Base-by-base conservation (phyloP, 805 yeast species). In the Gaillardinia entomophila region DNA sequence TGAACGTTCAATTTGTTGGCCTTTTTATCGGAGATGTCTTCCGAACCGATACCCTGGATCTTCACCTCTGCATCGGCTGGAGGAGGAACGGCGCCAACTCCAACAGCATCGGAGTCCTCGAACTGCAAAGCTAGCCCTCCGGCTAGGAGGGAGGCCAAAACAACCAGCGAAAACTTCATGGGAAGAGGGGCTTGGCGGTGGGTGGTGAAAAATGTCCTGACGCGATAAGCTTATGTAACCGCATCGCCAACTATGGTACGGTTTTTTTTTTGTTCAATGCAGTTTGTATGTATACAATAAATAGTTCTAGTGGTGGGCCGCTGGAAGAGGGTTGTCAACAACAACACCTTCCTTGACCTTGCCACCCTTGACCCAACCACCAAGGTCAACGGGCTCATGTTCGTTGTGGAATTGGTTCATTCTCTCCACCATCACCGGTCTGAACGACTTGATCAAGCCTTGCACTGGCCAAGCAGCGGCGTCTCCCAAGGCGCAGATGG, bases 381-480 rank as follows among this genome's bases (percentile, higher is more conserved):
- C 95, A 39, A 71, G 68, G 16, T 67, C 49, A 30, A 81, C 74
- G 15, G 61, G 43, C 40, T 67, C 57, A 40, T 75, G 72, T 31
- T 68, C 59, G 39, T 66, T 55, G 43, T 75, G 67, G 67, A 68
- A 86, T 50, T 81, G 61, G 42, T 74, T 68, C 52, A 86, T 79
- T 64, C 89, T 77, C 40, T 79, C 85, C 49, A 78, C 79, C 73
- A 85, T 77, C 43, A 77, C 76, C 12, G 95, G 95, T 57, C 86
- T 75, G 74, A 86, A 85, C 43, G 83, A 80, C 59, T 82, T 80
- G 48, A 86, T 82, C 45, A 85, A 73, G 37, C 95, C 95, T 65
- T 86, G 95, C 41, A 86, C 74, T 28, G 95, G 95, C 95, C 95
- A 85, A 19, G 92, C 88, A 37, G 94, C 87, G 22, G 95, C 95